Base-by-base conservation (phyloP, 305 asterid genomes). In the Nicotiana rustica region DNA sequence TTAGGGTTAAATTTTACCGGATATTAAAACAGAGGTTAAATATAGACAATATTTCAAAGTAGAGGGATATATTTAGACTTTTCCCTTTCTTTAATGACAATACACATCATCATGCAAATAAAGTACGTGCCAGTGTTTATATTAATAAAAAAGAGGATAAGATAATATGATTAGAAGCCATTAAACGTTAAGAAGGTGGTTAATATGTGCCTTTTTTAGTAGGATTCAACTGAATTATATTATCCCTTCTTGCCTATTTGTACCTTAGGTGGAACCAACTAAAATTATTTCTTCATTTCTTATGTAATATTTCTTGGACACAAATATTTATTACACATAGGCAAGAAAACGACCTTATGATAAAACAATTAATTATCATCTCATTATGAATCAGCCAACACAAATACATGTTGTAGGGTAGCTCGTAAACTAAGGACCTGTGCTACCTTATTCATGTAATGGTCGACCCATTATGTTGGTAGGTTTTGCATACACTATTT, bases 381-480 rank as follows among this genome's bases (percentile, higher is more conserved):
- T 44, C n/a, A 79, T 84, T 81, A 75, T 77, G 61, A 81, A 82
- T 19, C 19, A 73, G 1, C 13, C 38, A 73, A 47, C 62, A 73
- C 62, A 73, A 73, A 73, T 73, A 81, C 86, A 85, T 78, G 69
- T 78, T 85, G 78, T 64, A 55, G 68, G 85, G 88, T 79, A 79
- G 86, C 70, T 85, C 87, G 62, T 84, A 87, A 87, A 86, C 67
- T 67, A 84, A 70, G 89, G 88, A 88, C 70, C 67, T 84, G 80
- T 87, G 89, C 83, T 78, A 77, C 86, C 85, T 83, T 62, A 87
- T 85, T 66, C 66, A 83, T 85, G 88, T 81, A 82, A 83, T 79
- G 87, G 89, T 84, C 68, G 93, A 89, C 92, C 92, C 93, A 80
- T 69, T 87, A 77, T 89, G 92, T 84, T 88, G 88, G 92, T 85